A percentile compares a stretch with the other conserved stretches of the same genome.
Evolutionary conservation across 495 filamentous ascomycete species (phyloP).

Genomic region (Neurospora sp.): DNA sequence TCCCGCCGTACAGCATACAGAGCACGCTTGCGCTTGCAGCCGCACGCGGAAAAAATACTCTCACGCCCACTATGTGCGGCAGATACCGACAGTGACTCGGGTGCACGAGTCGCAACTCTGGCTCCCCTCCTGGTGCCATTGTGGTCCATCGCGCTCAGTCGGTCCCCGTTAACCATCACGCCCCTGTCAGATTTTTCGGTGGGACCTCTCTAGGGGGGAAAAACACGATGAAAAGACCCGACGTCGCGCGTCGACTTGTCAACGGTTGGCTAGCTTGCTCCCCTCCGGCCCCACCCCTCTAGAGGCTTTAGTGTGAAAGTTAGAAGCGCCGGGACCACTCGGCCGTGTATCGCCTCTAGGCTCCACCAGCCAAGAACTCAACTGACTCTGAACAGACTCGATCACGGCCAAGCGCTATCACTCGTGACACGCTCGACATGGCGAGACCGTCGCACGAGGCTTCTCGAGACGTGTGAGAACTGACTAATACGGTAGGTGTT

Average conservation of each 20-base stretch:
- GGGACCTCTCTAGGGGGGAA: background rate
- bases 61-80: background rate
- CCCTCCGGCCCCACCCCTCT: background rate
- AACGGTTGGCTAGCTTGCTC: background rate
- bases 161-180: background rate
- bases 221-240: background rate
- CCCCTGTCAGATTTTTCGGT: background rate
- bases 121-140: background rate
- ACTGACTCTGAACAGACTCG: conserved; percentile 18
- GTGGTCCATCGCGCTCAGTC: background rate
- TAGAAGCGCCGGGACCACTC: background rate
- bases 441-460: conserved; percentile 21
- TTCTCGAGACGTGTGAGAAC: conserved; percentile 15
- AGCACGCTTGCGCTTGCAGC: background rate
- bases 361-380: conserved; percentile 13
- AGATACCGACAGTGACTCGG: background rate
- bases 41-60: background rate
- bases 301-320: background rate
- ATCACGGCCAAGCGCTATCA: conserved; percentile 10
- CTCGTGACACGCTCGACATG: conserved; percentile 8
- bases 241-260: background rate
- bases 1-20: background rate
- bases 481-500: conserved; percentile 13
- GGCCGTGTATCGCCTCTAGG: conserved; percentile 12
- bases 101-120: background rate